Conservation (phyloP, 108 stramenopile genomes). For the Parietichytrium sp. region DNA sequence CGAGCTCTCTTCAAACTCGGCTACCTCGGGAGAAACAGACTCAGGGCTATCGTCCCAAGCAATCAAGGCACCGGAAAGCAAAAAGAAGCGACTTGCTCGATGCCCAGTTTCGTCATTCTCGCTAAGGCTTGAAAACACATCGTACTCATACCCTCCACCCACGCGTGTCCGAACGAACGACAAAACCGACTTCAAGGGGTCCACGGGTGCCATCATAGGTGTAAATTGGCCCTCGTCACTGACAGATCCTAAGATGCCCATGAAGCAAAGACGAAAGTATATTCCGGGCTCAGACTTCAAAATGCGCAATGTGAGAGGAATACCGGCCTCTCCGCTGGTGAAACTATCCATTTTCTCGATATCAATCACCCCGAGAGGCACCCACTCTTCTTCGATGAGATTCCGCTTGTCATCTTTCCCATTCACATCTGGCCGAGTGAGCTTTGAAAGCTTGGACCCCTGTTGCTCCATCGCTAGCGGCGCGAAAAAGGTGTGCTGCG, state of each 20-base stretch:
- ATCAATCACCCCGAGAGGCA: not conserved
- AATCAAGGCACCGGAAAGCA: not conserved
- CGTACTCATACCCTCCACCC: not conserved
- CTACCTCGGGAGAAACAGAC: not conserved
- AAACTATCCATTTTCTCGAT: not conserved
- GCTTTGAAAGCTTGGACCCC: not conserved
- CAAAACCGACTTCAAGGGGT: not conserved
- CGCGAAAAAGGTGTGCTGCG: not conserved
- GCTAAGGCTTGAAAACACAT: not conserved
- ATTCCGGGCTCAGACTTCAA: not conserved
- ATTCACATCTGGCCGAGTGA: not conserved
- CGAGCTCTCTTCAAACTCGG: not conserved
- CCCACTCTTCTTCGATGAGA: conserved; percentile 10
- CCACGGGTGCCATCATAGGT: not conserved
- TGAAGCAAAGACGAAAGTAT: conserved; percentile 12
- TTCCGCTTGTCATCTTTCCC: not conserved
- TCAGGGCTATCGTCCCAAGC: too few relatives aligned
- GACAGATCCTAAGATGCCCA: conserved; percentile 12
- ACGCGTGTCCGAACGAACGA: not conserved
- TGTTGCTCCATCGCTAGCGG: conserved; percentile 5
- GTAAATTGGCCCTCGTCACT: not conserved
- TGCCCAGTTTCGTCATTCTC: not conserved
- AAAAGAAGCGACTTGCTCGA: not conserved
- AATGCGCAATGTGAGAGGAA: not conserved
- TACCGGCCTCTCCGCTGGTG: not conserved